Conservation (phyloP, 2,329 filamentous ascomycete species). For the Talaromyces piceae region DNA sequence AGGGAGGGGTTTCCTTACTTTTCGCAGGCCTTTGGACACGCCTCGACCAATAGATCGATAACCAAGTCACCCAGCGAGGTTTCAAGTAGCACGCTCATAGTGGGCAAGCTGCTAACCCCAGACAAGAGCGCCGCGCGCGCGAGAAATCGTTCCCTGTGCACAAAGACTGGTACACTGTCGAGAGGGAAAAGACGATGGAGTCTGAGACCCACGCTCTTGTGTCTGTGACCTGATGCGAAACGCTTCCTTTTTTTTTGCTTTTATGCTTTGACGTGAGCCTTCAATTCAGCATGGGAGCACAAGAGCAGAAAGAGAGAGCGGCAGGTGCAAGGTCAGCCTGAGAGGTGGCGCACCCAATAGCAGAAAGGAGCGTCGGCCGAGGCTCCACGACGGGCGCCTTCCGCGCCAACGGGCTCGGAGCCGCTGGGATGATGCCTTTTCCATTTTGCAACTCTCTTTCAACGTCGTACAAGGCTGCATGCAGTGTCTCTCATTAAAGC, state of each 20-base stretch:
- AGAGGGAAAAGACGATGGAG: too few species aligned
- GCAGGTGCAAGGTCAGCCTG: neutral
- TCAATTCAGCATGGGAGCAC: neutral
- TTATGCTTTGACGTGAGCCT: neutral
- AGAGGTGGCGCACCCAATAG: neutral
- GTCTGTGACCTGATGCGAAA: neutral
- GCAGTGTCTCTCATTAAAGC: neutral
- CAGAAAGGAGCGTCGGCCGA: neutral
- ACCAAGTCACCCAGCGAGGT: slow-evolving; percentile 91
- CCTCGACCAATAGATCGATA: slow-evolving; percentile 82
- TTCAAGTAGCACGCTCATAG: slow-evolving; percentile 89
- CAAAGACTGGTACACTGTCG: neutral
- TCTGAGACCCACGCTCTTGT: too few species aligned
- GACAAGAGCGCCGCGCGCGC: neutral
- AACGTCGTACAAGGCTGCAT: neutral
- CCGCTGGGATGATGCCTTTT: slow-evolving; percentile 2
- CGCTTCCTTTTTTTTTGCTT: neutral
- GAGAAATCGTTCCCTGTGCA: neutral
- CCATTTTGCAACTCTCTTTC: neutral
- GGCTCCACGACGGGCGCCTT: slow-evolving; percentile 1
- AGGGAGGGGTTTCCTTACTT: slow-evolving; percentile 60
- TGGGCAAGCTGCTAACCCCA: slow-evolving; percentile 3
- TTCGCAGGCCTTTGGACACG: slow-evolving; percentile 85
- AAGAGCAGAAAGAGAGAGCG: neutral
- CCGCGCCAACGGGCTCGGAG: slow-evolving; percentile 1